Evolutionary conservation across 176 grass and related monocot species (phyloP).

Genomic region (Oryza longistaminata): DNA sequence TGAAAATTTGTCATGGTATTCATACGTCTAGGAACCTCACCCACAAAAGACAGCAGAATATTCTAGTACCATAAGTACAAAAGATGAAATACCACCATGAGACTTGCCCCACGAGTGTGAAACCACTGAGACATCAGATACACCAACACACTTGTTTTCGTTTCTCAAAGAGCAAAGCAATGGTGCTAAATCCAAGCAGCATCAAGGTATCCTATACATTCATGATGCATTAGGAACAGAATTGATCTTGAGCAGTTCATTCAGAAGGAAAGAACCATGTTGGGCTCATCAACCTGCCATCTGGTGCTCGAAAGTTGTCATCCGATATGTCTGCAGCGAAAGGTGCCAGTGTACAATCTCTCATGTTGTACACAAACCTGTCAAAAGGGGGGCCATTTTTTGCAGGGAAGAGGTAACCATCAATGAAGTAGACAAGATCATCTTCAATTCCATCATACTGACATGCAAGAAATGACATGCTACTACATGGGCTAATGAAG

Average conservation of each 20-base stretch:
- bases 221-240: neutral
- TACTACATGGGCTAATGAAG: constrained; percentile 44
- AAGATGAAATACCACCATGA: neutral
- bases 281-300: constrained; percentile 37
- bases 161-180: constrained; percentile 19
- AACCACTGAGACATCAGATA: neutral
- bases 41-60: neutral
- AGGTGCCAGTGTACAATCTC: neutral
- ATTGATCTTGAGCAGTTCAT: neutral
- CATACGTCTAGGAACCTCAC: neutral
- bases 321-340: constrained; percentile 27
- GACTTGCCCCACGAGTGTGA: neutral
- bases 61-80: neutral
- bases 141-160: neutral
- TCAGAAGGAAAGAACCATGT: constrained; percentile 43
- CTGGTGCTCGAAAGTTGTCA: neutral
- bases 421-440: constrained; percentile 37
- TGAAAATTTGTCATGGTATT: neutral
- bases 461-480: constrained; percentile 21
- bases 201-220: neutral
- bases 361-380: constrained; percentile 43
- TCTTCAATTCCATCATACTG: constrained; percentile 27
- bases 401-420: constrained; percentile 9
- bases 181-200: neutral
- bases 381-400: neutral